Base-by-base conservation (phyloP, 108 stramenopile genomes). In the Cyclotella distinguenda region DNA sequence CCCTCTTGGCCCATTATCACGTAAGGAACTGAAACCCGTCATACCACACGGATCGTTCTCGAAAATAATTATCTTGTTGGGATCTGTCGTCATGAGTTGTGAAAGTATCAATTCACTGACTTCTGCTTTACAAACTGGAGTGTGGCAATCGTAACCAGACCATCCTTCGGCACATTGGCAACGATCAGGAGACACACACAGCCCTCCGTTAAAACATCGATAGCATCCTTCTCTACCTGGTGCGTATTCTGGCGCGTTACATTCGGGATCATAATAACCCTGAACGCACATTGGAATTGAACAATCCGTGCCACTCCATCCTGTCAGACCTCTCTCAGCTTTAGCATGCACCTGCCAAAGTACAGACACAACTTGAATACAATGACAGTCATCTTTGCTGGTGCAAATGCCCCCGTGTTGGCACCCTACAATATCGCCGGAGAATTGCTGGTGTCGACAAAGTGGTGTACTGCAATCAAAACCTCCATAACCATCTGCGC, bases 201-300 rank as follows among this genome's bases (percentile, higher is more conserved):
- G 58, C 8, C 94, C 94, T 7, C 87, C 91, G 64, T 95, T 95
- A 15, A 83, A 68, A 55, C 93, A 94, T 9, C 87, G 84, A 72
- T 70, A 94, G 76, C 93, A 94, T 6, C 89, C 93, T 72, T 94
- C 88, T 12, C 87, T 84, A 27, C 76, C 88, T 8, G 88, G 72
- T 13, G 82, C 84, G 25, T 81, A 81, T 19, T 68, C 43, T 3
- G 82, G 58, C 16, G 75, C 77, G 13, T 70, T 53, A 59, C 94
- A 95, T 44, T 82, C 72, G 3, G 88, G 88, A 59, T 93, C 91
- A 54, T 76, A 90, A 75, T 72, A 81, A 2, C 91, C 91, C 43
- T 93, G 91, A 30, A 74, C 60, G 48, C 94, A 95, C 31, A 95
- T 86, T 12, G 91, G 89, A 51, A 90, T 89, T 25, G 80, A 79